A percentile compares a stretch with the other conserved stretches of the same genome.
Evolutionary conservation across 1,284 basidiomycete genomes (phyloP).

Genomic region (Melampsora larici-populina): DNA sequence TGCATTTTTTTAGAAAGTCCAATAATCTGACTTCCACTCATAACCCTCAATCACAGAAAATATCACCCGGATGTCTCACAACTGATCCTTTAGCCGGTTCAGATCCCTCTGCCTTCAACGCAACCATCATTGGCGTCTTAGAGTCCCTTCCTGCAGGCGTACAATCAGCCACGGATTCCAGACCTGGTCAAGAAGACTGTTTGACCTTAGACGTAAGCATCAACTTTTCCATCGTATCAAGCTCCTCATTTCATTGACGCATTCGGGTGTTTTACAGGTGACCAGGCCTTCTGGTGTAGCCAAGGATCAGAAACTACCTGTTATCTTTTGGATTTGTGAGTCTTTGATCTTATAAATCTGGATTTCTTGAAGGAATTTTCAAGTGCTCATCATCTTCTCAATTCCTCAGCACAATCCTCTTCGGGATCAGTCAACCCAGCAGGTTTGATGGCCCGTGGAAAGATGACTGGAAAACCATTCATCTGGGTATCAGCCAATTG

Average conservation of each 20-base stretch:
- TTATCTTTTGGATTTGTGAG: neutral
- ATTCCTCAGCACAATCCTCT: neutral
- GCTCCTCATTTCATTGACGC: neutral
- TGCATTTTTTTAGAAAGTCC: neutral
- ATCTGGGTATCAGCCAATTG: slow-evolving; percentile 4
- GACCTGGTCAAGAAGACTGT: neutral
- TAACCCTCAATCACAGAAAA: neutral
- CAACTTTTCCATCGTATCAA: neutral
- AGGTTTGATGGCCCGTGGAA: neutral
- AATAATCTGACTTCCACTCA: neutral
- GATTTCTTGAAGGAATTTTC: too few species aligned
- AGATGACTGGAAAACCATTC: neutral
- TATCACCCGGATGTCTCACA: neutral
- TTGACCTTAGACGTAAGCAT: neutral
- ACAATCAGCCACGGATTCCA: neutral
- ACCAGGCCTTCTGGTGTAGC: neutral
- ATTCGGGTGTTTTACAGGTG: neutral
- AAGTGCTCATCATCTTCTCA: neutral
- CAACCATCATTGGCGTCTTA: too few species aligned
- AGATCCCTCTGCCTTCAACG: neutral
- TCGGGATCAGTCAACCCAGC: neutral
- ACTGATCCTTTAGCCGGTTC: neutral
- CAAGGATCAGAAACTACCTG: neutral
- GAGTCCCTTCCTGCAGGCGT: too few species aligned
- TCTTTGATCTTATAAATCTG: neutral